Base-by-base conservation (phyloP, 257 asterid genomes). In the Solanum pinnatisectum region DNA sequence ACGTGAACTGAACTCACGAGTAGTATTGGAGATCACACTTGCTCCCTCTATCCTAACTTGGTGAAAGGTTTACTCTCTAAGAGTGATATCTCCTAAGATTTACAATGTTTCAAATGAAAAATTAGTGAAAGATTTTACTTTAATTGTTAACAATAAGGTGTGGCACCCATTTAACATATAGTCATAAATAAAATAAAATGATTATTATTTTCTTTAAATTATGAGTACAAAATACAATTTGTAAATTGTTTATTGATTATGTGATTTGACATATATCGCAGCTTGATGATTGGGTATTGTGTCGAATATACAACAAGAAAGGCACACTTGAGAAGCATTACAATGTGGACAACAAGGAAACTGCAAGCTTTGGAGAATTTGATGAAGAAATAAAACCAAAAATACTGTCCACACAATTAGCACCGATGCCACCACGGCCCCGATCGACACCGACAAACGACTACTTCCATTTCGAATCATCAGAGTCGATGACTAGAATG, bases 241-340 rank as follows among this genome's bases (percentile, higher is more conserved):
- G 4, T 84, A 8, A 5, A 56, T 27, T 10, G 40, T 16, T 46
- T 65, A 49, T 56, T 68, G 12, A 74, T 74, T 74, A 74, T 14
- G 77, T 46, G 4, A 32, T 32, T 32, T 32, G 20, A 10, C 65
- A 42, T 71, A 10, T 82, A 0, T 87, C 91, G 82, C 95, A 94
- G 95, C 96, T 94, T 65, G 98, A 94, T 86, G 98, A 94, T 79
- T 94, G 95, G 96, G 98, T 94, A 11, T 84, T 94, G 14, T 94
- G 98, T 83, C 94, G 96, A 33, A 91, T 94, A 86, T 94, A 94
- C 94, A 94, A 94, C 95, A 94, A 94, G 88, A 93, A 94, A 49
- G 96, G 98, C 8, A 90, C 91, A 22, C 89, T 94, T 14, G 98
- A 93, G 49, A 94, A 87, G 88, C 85, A 92, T 67, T 39, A 77